phyloP scores from a whole-genome alignment of 306 rosid species.

The Benincasa hispida region DNA sequence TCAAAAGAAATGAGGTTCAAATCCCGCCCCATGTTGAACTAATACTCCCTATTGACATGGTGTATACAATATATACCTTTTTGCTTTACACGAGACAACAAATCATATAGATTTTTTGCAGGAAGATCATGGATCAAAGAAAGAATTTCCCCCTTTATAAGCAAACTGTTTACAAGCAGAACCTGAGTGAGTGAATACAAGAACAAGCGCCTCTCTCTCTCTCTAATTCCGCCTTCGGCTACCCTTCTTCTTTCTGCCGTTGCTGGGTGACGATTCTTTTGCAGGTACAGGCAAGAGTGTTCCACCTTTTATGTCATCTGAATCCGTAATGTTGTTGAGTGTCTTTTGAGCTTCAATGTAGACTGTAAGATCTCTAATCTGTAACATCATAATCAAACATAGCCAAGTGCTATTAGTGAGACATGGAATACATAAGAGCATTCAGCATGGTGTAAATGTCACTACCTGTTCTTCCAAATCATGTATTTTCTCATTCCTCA shows the following conservation, averaged over 20 bases:
- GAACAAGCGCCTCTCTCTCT: neutral
- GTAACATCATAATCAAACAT: slow-evolving; percentile 8
- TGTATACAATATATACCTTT: neutral
- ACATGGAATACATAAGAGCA: neutral
- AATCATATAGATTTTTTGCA: neutral
- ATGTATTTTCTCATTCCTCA: slow-evolving; percentile 36
- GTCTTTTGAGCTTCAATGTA: slow-evolving; percentile 70
- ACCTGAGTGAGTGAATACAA: neutral
- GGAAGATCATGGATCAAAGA: neutral
- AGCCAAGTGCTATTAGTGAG: neutral
- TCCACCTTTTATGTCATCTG: slow-evolving; percentile 73
- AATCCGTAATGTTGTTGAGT: slow-evolving; percentile 45
- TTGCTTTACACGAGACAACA: neutral
- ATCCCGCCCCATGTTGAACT: no score
- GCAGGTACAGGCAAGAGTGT: slow-evolving; percentile 59
- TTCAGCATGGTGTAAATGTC: neutral
- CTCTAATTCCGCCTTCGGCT: slow-evolving; percentile 59
- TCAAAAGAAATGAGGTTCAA: no score
- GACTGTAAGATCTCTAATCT: slow-evolving; percentile 77
- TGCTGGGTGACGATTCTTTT: slow-evolving; percentile 45
- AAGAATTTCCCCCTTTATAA: neutral
- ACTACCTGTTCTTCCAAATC: slow-evolving; percentile 94
- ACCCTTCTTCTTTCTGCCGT: slow-evolving; percentile 37
- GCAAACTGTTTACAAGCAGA: neutral
- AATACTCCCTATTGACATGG: neutral